Evolutionary conservation across 306 rosid species (phyloP), one percentile per base, ranked within the genome.

Genomic region (Senna tora): DNA sequence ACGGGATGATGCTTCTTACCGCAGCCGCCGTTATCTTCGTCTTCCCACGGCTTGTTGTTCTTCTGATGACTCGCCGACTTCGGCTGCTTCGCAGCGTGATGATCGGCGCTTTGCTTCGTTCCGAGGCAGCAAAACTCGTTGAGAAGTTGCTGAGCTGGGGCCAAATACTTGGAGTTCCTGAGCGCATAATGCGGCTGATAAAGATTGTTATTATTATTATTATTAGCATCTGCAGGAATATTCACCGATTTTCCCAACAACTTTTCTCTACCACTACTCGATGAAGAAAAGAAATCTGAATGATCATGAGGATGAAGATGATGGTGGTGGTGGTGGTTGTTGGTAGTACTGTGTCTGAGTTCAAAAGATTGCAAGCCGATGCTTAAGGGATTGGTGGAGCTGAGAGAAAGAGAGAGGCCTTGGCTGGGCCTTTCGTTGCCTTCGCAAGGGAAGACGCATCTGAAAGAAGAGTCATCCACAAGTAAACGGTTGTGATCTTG

Each of bases 371-470:
- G 96, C 69, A 90, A 64, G 1, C 88, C 91, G 67, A 90, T 86
- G 55, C 76, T 33, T 0, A 88, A 85, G 45, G 96, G 96, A 53
- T 90, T 82, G 69, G 25, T 54, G 11, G 96, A 87, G 21, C 80
- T 78, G 10, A 87, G 86, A 62, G 96, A 82, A 42, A 90, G 89
- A 4, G 96, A 90, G 41, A 92, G 97, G 6, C 98, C 97, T 74
- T 94, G 97, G 69, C 98, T 90, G 12, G 94, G 97, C 77, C 92
- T 87, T 84, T 93, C 96, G 39, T 90, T 87, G 47, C 92, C 85
- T 75, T 90, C 93, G 55, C 89, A 91, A 22, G 96, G 92, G 43
- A 93, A 89, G 32, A 87, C 89, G 66, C 96, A 90, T 69, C 96
- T 79, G 36, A 89, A 20, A 19, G 91, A 84, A 68, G 92, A 87